Evolutionary conservation across 2,329 filamentous ascomycete genomes (phyloP), one percentile per base, ranked within the genome.

Genomic region (Talaromyces sp.): DNA sequence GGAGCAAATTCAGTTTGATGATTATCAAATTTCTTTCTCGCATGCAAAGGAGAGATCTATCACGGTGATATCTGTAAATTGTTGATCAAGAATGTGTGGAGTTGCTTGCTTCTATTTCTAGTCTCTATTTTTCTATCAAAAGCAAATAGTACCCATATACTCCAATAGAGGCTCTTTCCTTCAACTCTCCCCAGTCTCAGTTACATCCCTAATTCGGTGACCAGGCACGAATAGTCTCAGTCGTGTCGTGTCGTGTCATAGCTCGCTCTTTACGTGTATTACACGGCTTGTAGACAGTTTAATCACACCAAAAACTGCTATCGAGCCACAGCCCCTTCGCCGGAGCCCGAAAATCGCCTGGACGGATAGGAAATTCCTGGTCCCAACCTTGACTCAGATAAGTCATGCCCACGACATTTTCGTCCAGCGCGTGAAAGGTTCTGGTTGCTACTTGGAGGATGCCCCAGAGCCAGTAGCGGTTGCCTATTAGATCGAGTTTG

Each of bases 311-410:
- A 8, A 19, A 15, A 25, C 15, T 37, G 3, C 27, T 13, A 5
- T 63, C 61, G n/a, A 56, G 50, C 50, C 50, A 63, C 0, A 45
- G 3, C 1, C 61, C 61, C 19, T n/a, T 45, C 2, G 13, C n/a
- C n/a, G 52, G 37, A 15, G 41, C 31, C 39, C 41, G 27, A 9
- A 37, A 63, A 27, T 57, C 52, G 3, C 61, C 49, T 4, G 61
- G 61, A 11, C 61, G 61, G 19, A 63, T 63, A 15, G 61, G 61
- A 33, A 56, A 57, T 9, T 63, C 61, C 11, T 57, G 6, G n/a
- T 57, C 50, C 61, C 61, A 63, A 6, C 61, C 52, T 19, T 63
- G 49, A 49, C 25, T 11, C 15, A 63, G 25, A 7, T 43, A 47
- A 2, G 50, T 19, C 50, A 54, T 57, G 1, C 50, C 61, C 3